A percentile compares a stretch with the other conserved stretches of the same genome.
Conservation (phyloP, 1,284 basidiomycete species). For the Cryptococcus sp. region DNA sequence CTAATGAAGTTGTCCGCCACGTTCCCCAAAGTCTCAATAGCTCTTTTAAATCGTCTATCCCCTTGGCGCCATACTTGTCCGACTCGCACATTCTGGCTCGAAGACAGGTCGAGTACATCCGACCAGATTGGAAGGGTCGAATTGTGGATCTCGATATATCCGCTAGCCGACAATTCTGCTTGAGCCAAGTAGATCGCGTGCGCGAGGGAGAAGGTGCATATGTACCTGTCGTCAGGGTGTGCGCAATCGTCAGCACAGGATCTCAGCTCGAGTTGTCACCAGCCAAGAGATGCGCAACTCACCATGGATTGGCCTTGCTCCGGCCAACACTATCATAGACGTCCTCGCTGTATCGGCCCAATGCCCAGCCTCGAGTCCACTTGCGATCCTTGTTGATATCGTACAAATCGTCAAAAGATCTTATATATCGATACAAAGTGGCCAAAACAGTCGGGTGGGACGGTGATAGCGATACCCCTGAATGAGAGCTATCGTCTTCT, state of each 20-base stretch:
- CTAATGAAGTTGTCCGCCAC: constrained; percentile 49
- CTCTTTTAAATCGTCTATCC: constrained; percentile 21
- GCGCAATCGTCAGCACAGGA: not conserved
- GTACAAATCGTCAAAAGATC: constrained; percentile 51
- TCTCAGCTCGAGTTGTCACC: not conserved
- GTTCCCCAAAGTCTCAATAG: constrained; percentile 28
- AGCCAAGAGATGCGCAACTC: constrained; percentile 2
- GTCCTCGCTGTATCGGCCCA: constrained; percentile 57
- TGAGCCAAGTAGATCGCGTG: constrained; percentile 50
- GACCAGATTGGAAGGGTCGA: constrained; percentile 45
- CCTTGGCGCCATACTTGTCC: constrained; percentile 6
- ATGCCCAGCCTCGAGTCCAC: constrained; percentile 49
- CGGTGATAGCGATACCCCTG: constrained; percentile 18
- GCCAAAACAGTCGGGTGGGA: constrained; percentile 38
- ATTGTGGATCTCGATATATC: constrained; percentile 31
- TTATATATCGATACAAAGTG: constrained; percentile 48
- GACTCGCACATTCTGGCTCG: not conserved
- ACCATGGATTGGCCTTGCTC: constrained; percentile 55
- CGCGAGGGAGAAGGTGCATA: constrained; percentile 53
- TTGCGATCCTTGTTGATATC: constrained; percentile 43
- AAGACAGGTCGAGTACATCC: constrained; percentile 27
- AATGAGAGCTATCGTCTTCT: constrained; percentile 2
- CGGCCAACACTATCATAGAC: constrained; percentile 54
- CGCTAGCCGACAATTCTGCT: constrained; percentile 19
- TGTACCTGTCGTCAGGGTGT: constrained; percentile 34